A percentile compares a stretch with the other conserved stretches of the same genome.
Evolutionary conservation across 768 basidiomycete genomes (phyloP).

Genomic region (Boletus coccyginus): DNA sequence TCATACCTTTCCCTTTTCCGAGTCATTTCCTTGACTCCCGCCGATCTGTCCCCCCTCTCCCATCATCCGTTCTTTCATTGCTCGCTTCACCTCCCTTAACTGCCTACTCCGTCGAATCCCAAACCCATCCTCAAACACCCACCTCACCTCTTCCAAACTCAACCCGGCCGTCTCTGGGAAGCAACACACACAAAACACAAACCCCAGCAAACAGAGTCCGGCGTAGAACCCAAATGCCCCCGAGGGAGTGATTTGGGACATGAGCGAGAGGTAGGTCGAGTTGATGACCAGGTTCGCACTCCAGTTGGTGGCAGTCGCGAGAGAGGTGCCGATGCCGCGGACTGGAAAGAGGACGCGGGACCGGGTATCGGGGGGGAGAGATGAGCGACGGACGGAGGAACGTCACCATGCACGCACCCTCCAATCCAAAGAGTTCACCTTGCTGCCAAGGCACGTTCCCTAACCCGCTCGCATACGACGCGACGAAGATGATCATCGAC

Average conservation of each 20-base stretch:
- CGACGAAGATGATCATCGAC: slow-evolving; percentile 83
- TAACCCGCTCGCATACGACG: slow-evolving; percentile 75
- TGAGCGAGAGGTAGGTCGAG: slow-evolving; percentile 77
- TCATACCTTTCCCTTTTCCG: background rate
- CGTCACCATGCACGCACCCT: slow-evolving; percentile 41
- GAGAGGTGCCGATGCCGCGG: slow-evolving; percentile 73
- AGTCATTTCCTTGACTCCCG: no score
- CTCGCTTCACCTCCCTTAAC: slow-evolving; percentile 33
- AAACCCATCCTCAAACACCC: slow-evolving; percentile 62
- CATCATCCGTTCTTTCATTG: background rate
- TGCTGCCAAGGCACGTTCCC: slow-evolving; percentile 89
- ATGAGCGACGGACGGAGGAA: background rate
- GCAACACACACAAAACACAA: slow-evolving; percentile 63
- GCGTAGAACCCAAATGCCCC: slow-evolving; percentile 80
- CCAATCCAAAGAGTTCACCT: slow-evolving; percentile 77
- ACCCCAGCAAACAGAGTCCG: slow-evolving; percentile 66
- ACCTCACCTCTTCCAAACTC: slow-evolving; percentile 63
- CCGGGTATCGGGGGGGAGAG: no score
- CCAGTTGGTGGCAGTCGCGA: slow-evolving; percentile 80
- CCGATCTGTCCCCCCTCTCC: background rate
- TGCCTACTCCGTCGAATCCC: slow-evolving; percentile 56
- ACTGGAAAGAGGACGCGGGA: slow-evolving; percentile 35
- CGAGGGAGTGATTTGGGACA: slow-evolving; percentile 68
- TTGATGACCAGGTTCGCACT: slow-evolving; percentile 71
- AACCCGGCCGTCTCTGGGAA: slow-evolving; percentile 82